Base-by-base conservation (phyloP, 345 rosid species). In the Melaleuca alternifolia region DNA sequence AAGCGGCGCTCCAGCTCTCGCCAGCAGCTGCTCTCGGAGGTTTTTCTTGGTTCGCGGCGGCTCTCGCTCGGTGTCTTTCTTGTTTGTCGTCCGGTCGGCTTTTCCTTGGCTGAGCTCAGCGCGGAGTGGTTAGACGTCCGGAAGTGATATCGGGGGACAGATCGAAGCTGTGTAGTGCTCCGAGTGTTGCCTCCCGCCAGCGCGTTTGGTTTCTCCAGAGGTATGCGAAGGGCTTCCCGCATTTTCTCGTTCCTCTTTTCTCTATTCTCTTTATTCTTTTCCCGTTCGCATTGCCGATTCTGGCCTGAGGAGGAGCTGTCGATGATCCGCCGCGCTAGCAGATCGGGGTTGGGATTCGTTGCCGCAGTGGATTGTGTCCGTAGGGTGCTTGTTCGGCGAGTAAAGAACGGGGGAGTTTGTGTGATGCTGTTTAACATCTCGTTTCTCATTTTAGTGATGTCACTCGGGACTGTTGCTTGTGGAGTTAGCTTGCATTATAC, bases 1-100 rank as follows among this genome's bases (percentile, higher is more conserved):
- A 88, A 91, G 93, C 92, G 84, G 85, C 11, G 9, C 48, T 18
- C 26, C 18, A 51, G 30, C 23, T 53, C 65, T 18, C 28, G 75
- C 44, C 79, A 61, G 30, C 53, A n/a, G 53, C 79, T 26, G 86
- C 86, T 54, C 8, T 44, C 41, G 86, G 77, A 71, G 79, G 23
- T 33, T 30, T 20, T 71, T 24, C 23, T 41, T 41, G 79, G 79
- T 33, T 37, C 79, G 48, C 79, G 79, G 79, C 24, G 79, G 46
- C 11, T 9, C 11, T 33, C 13, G 79, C 24, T 71, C 13, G 37
- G 26, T 20, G 33, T 83, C 26, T 10, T 52, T 2, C 28, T 28
- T 9, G 81, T 52, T 53, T 52, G 30, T 28, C 2, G 18, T 28
- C 6, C 6, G 16, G 54, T 51, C 51, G 54, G 51, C 10, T 46